Conservation (phyloP, 306 rosid genomes). For the Fragaria ananassa region DNA sequence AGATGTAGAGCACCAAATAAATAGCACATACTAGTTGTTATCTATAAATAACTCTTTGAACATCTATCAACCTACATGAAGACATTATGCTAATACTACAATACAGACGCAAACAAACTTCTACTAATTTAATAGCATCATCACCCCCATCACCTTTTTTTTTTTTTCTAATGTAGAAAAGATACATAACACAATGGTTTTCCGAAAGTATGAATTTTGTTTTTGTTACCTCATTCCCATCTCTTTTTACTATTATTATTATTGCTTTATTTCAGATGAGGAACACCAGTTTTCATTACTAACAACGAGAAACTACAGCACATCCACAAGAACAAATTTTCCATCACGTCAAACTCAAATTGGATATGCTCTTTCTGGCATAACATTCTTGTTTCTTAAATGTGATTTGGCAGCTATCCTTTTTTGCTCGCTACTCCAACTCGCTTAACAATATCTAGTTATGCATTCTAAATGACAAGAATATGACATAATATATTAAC, state of each 20-base stretch:
- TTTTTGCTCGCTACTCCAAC: background rate
- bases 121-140: background rate
- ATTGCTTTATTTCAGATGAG: background rate
- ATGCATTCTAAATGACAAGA: background rate
- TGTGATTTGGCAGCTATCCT: background rate
- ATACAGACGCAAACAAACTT: background rate
- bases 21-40: background rate
- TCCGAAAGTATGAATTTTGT: background rate
- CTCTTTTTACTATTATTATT: background rate
- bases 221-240: background rate
- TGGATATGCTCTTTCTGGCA: background rate
- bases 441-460: background rate
- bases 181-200: background rate
- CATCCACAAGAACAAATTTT: background rate
- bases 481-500: background rate
- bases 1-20: background rate
- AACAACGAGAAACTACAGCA: background rate
- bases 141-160: background rate
- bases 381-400: background rate
- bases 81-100: background rate
- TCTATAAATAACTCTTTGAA: background rate
- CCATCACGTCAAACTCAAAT: background rate
- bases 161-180: background rate
- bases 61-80: background rate
- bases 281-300: background rate